Base-by-base conservation (phyloP, 208 protist genomes). In the Crithidia mellificae region DNA sequence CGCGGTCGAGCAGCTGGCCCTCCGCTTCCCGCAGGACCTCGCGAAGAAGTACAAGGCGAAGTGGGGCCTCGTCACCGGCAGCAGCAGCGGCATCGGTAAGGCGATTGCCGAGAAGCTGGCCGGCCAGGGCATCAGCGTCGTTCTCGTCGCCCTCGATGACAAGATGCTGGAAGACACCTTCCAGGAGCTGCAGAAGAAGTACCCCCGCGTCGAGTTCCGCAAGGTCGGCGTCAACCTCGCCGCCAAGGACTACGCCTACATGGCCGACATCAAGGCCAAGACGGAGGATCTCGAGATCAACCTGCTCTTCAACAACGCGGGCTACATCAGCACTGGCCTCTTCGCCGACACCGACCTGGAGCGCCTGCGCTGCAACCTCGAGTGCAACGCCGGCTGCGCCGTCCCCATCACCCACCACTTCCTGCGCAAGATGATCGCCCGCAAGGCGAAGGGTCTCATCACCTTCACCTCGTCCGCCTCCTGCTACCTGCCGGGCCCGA, bases 61-160 rank as follows among this genome's bases (percentile, higher is more conserved):
- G 66, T 97, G 91, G 89, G 90, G 68, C 9, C 79, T 98, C 34
- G 93, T 98, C 19, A 98, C 97, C 20, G 97, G 97, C 59, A 84
- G 86, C 12, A 97, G 95, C 64, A 97, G 96, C 75, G 97, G 97
- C 44, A 98, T 98, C 65, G 97, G 97, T 29, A 94, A 91, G 68
- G 95, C 90, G 27, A 97, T 97, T 61, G 81, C 92, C 8, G 78
- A 97, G 58, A 95, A 96, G 81, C 86, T 98, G n/a, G 96, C 96
- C 12, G 76, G 74, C 58, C 87, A 94, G 61, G 85, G 86, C 43
- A 90, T 98, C 46, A 97, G 93, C 71, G 81, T 98, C 38, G 81
- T 98, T 24, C 84, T 98, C 17, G 79, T 98, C 43, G 86, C 88
- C 1, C 78, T 98, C 54, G 93, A 88, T 50, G 75, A 97, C 71